Conservation (phyloP, 495 filamentous ascomycete genomes). For the Jackrogersella minutella region DNA sequence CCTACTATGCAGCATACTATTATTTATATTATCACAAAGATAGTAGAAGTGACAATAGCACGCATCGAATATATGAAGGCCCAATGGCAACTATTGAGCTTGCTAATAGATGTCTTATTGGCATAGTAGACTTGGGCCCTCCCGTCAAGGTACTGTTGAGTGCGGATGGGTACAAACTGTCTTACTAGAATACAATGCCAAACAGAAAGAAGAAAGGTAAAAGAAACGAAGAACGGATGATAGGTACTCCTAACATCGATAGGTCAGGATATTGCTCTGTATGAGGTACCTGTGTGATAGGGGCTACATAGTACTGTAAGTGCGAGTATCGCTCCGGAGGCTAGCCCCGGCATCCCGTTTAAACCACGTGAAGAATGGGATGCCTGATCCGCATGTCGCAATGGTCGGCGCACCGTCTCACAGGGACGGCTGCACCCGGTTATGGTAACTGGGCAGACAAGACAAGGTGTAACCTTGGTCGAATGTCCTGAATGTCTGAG, state of each 20-base stretch:
- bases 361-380: neutral
- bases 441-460: constrained; percentile 6
- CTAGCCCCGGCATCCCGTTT: constrained; percentile 17
- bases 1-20: neutral
- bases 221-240: neutral
- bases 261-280: neutral
- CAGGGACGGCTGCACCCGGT: neutral
- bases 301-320: neutral
- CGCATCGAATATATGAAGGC: neutral
- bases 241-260: neutral
- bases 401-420: constrained; percentile 6
- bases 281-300: no score
- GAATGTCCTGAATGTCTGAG: neutral
- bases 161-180: constrained; percentile 5
- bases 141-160: constrained; percentile 3
- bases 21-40: neutral
- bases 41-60: neutral
- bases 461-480: neutral
- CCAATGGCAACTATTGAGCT: neutral
- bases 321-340: constrained; percentile 14
- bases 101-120: neutral
- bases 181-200: neutral
- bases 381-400: constrained; percentile 6
- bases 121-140: neutral
- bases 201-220: neutral